phyloP scores from a whole-genome alignment of 2,329 filamentous ascomycete species.

The Ophiostoma himal-ulmi region DNA sequence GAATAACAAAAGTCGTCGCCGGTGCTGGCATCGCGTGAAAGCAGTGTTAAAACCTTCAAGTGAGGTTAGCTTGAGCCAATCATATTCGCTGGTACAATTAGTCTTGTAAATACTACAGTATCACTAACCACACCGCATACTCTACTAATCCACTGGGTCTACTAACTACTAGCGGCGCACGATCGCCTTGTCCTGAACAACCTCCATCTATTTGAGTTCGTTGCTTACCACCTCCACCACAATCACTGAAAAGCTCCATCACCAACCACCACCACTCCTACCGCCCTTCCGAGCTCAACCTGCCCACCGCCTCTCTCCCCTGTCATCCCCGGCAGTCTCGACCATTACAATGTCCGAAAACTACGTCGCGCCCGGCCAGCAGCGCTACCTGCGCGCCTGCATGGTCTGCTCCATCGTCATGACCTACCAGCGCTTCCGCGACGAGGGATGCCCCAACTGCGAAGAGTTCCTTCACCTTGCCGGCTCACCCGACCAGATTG shows the following conservation, averaged over 20 bases:
- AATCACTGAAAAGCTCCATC: not conserved
- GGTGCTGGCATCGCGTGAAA: not conserved
- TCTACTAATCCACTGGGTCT: not conserved
- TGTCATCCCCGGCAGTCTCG: not conserved
- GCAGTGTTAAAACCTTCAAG: not conserved
- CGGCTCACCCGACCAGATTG: conserved; percentile 71
- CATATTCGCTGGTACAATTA: not conserved
- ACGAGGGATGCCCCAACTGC: conserved; percentile 92
- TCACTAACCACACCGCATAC: not conserved
- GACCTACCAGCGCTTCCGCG: conserved; percentile 75
- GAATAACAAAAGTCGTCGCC: not conserved
- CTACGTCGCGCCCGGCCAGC: conserved; percentile 67
- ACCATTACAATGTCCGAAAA: conserved; percentile 44
- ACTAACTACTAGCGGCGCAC: conserved; percentile 13
- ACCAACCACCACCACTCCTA: not conserved
- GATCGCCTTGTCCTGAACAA: conserved; percentile 9
- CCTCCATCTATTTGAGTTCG: not conserved
- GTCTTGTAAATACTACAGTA: not conserved
- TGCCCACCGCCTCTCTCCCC: not conserved
- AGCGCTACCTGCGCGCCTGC: conserved; percentile 87
- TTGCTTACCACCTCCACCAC: not conserved
- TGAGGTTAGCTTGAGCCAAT: conserved; percentile 6
- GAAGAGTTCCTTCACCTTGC: conserved; percentile 82
- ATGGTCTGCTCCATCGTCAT: conserved; percentile 98
- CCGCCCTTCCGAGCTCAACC: not conserved